Conservation (phyloP, 495 filamentous ascomycete genomes). For the Diplogelasinospora grovesii region DNA sequence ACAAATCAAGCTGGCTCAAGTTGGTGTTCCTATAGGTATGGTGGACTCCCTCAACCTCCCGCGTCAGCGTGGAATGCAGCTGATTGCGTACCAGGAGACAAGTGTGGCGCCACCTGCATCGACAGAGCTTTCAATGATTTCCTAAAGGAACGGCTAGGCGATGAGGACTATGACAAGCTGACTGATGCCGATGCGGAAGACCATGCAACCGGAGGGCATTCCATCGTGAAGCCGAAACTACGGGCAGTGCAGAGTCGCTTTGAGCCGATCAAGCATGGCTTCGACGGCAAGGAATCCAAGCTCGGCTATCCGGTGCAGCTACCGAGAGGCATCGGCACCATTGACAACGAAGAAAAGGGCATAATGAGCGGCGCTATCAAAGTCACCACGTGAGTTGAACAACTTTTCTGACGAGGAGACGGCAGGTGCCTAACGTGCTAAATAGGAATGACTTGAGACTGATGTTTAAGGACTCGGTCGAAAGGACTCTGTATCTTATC, state of each 20-base stretch:
- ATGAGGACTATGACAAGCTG: conserved; percentile 16
- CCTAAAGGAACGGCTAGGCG: conserved; percentile 11
- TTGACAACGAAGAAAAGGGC: conserved; percentile 7
- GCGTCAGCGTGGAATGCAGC: neutral
- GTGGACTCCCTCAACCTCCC: too few relatives aligned
- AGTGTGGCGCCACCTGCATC: conserved; percentile 26
- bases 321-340: conserved; percentile 9
- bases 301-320: conserved; percentile 12
- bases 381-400: conserved; percentile 8
- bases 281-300: conserved; percentile 16
- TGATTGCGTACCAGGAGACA: conserved; percentile 12
- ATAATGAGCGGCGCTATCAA: conserved; percentile 15
- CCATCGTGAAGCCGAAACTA: conserved; percentile 17
- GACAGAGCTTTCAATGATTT: conserved; percentile 20
- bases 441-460: conserved; percentile 13
- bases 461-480: conserved; percentile 18
- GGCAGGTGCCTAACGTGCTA: neutral
- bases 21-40: conserved; percentile 14
- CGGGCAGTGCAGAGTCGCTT: conserved; percentile 21
- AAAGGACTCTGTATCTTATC: conserved; percentile 19
- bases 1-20: conserved; percentile 14
- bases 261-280: conserved; percentile 23
- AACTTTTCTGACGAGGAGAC: too few relatives aligned
- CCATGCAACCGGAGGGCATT: conserved; percentile 13
- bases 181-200: conserved; percentile 9